Evolutionary conservation across 192 early-diverging fungal genomes (phyloP).

Genomic region (Chytriomyces sp.): DNA sequence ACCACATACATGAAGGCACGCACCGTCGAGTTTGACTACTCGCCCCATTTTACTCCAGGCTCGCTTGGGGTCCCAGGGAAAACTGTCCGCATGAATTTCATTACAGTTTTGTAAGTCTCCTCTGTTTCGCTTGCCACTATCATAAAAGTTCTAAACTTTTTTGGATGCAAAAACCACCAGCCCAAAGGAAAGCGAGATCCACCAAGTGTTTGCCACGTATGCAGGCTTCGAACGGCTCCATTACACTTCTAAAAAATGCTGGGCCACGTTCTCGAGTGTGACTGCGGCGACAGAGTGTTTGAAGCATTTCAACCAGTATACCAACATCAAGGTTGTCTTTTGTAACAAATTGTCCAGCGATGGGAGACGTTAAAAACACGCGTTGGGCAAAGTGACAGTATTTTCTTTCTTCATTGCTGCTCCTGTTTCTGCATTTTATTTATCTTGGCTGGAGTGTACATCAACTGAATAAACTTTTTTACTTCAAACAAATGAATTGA

Average conservation of each 20-base stretch:
- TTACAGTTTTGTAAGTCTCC: slow-evolving; percentile 5
- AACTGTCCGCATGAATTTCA: slow-evolving; percentile 33
- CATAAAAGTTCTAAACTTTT: neutral
- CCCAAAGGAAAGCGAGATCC: slow-evolving; percentile 11
- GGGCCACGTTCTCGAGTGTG: slow-evolving; percentile 20
- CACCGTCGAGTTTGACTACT: slow-evolving; percentile 29
- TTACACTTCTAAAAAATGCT: slow-evolving; percentile 31
- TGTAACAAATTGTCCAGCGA: neutral
- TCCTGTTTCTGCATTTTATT: no score
- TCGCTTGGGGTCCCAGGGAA: slow-evolving; percentile 6
- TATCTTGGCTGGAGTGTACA: no score
- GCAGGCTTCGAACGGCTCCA: slow-evolving; percentile 12
- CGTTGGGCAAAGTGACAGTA: no score
- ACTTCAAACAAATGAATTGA: no score
- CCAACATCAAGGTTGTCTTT: slow-evolving; percentile 29
- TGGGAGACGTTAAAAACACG: no score
- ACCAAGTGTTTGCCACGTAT: slow-evolving; percentile 11
- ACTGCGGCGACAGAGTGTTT: slow-evolving; percentile 3
- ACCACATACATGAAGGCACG: slow-evolving; percentile 25
- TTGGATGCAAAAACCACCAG: neutral
- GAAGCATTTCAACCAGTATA: slow-evolving; percentile 21
- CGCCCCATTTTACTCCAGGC: slow-evolving; percentile 27
- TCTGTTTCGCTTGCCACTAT: neutral
- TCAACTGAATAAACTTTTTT: no score
- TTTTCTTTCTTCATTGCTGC: no score